Evolutionary conservation across 2,329 filamentous ascomycete species (phyloP).

Genomic region (Cryphonectria radicalis): DNA sequence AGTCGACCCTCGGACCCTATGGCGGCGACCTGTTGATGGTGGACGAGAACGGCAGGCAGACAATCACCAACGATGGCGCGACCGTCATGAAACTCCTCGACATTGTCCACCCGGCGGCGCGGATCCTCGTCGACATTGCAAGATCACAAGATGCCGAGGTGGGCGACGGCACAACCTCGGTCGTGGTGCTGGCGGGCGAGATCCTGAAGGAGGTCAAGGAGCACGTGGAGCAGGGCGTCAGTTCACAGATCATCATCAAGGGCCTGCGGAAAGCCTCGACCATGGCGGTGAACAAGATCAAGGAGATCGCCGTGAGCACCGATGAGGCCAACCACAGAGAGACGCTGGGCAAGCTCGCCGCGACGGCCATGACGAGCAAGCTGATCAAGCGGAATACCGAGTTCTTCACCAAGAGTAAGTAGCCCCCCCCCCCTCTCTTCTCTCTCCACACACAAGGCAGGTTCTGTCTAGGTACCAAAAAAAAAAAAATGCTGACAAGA

Average conservation of each 20-base stretch:
- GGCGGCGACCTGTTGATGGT: conserved; percentile 96
- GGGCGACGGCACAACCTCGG: conserved; percentile 95
- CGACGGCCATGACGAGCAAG: conserved; percentile 99
- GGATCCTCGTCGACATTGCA: conserved; percentile 97
- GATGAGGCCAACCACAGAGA: conserved; percentile 83
- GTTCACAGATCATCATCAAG: conserved; percentile 97
- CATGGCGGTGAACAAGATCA: conserved; percentile 98
- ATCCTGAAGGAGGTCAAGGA: conserved; percentile 97
- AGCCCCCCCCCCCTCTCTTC: no score
- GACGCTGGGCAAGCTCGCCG: conserved; percentile 86
- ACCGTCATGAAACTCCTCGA: conserved; percentile 99
- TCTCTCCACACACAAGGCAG: no score
- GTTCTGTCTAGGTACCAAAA: background rate
- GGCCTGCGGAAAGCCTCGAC: conserved; percentile 83
- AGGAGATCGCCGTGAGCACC: conserved; percentile 91
- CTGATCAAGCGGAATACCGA: conserved; percentile 95
- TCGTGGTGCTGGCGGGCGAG: conserved; percentile 96
- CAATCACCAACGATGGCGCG: conserved; percentile 98
- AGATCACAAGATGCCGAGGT: conserved; percentile 99
- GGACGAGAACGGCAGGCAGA: conserved; percentile 92
- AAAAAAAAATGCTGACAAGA: conserved; percentile 32
- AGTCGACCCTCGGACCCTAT: conserved; percentile 93
- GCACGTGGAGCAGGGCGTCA: conserved; percentile 94
- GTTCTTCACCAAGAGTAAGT: conserved; percentile 95
- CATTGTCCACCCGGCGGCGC: conserved; percentile 95